These are phyloP conservation scores for Pichia cactophila DNA, from an alignment of 1,139 yeast genomes.

Conservation along the genomic window DNA sequence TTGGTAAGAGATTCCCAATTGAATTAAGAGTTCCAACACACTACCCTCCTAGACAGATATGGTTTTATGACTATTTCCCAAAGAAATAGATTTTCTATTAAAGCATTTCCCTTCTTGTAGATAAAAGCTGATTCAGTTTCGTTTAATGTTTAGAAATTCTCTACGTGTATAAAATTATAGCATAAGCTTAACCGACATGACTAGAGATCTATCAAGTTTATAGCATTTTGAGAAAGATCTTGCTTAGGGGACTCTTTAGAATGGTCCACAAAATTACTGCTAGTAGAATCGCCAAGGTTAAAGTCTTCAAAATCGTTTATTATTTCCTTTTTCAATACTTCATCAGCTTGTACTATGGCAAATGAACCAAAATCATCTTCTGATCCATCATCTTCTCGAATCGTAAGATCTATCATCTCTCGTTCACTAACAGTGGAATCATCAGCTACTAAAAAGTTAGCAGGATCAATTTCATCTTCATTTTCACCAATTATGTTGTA, in stretches of 20 bases:
- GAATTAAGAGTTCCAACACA: constrained; percentile 88
- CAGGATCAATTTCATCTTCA: background rate
- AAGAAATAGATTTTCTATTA: background rate
- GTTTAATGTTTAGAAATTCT: background rate
- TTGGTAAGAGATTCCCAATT: constrained; percentile 55
- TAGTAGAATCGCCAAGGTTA: too few relatives aligned
- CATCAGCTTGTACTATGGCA: background rate
- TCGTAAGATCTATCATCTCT: background rate
- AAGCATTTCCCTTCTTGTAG: background rate
- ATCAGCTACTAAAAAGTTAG: background rate
- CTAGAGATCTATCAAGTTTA: background rate
- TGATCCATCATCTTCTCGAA: background rate
- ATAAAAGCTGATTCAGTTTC: background rate
- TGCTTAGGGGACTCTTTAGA: too few relatives aligned
- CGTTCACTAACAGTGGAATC: background rate
- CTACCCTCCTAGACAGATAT: constrained; percentile 76
- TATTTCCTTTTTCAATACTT: too few relatives aligned
- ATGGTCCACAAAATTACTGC: too few relatives aligned
- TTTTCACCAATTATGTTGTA: background rate
- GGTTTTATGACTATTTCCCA: constrained; percentile 59
- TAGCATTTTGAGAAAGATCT: too few relatives aligned
- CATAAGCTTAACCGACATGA: too few relatives aligned
- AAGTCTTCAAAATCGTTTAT: too few relatives aligned
- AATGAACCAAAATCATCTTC: background rate
- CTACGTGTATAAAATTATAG: too few relatives aligned